phyloP scores from a whole-genome alignment of 345 rosid species.

The Carallia brachiata region DNA sequence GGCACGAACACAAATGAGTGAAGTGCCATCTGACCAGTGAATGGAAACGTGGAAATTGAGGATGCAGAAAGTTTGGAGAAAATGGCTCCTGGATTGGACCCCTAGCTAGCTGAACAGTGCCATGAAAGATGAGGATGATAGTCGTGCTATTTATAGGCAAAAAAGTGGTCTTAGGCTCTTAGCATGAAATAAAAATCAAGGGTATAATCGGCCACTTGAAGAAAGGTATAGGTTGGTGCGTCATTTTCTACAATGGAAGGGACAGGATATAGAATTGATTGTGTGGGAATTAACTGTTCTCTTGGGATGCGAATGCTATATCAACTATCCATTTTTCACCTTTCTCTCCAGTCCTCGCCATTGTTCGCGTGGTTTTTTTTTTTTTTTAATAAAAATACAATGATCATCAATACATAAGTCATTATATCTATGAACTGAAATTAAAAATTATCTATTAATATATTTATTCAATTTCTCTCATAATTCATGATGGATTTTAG shows the following conservation, averaged over 20 bases:
- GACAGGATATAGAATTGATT: conserved; percentile 11
- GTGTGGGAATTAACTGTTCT: conserved; percentile 11
- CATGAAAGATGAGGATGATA: conserved; percentile 21
- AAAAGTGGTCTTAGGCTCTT: neutral
- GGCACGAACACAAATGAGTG: neutral
- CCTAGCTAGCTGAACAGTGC: conserved; percentile 1
- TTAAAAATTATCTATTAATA: too few relatives aligned
- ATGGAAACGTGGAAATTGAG: neutral
- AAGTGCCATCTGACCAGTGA: conserved; percentile 6
- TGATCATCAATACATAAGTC: too few relatives aligned
- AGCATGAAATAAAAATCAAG: conserved; percentile 16
- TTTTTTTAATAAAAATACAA: neutral
- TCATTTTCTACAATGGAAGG: conserved; percentile 24
- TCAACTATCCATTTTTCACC: neutral
- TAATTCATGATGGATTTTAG: too few relatives aligned
- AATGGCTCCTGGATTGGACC: neutral
- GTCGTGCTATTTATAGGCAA: conserved; percentile 14
- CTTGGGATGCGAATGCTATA: conserved; percentile 19
- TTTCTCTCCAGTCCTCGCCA: too few relatives aligned
- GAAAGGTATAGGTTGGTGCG: conserved; percentile 15
- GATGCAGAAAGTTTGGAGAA: neutral
- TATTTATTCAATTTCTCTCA: too few relatives aligned
- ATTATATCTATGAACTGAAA: too few relatives aligned
- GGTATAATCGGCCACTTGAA: conserved; percentile 20
- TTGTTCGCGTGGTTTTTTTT: neutral